These are phyloP conservation scores for Pholiota molesta DNA, from an alignment of 768 basidiomycete genomes.

Conservation along the genomic window DNA sequence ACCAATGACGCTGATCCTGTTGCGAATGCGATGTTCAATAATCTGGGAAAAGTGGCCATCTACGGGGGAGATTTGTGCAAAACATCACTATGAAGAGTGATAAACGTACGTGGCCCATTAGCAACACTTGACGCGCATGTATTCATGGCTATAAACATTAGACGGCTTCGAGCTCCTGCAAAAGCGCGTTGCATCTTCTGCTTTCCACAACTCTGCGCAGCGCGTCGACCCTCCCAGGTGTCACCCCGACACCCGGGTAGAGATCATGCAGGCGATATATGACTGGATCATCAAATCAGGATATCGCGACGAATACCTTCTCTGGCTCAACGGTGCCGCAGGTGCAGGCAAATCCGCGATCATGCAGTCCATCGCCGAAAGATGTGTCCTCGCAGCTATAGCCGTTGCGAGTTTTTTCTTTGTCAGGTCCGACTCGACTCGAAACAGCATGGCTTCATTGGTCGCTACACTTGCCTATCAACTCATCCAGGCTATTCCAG, in stretches of 20 bases:
- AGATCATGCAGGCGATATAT: constrained; percentile 18
- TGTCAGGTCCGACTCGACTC: background rate
- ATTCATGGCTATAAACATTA: background rate
- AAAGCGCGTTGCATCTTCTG: constrained; percentile 12
- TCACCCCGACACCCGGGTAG: constrained; percentile 17
- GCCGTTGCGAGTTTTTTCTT: constrained; percentile 20
- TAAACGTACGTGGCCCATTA: too few relatives aligned
- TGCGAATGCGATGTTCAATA: too few relatives aligned
- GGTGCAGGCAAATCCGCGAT: constrained; percentile 21
- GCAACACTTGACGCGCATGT: too few relatives aligned
- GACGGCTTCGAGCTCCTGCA: constrained; percentile 10
- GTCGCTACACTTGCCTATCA: constrained; percentile 16
- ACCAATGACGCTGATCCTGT: too few relatives aligned
- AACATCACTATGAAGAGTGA: too few relatives aligned
- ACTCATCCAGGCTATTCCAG: constrained; percentile 8
- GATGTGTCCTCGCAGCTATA: constrained; percentile 1
- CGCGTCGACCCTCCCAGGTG: constrained; percentile 20
- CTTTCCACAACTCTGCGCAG: constrained; percentile 17
- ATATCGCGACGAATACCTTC: background rate
- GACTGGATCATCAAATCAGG: constrained; percentile 15
- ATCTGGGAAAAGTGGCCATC: too few relatives aligned
- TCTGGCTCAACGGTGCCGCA: constrained; percentile 18
- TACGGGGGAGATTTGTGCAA: too few relatives aligned
- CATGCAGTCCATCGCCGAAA: constrained; percentile 17
- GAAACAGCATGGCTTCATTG: background rate